phyloP scores from a whole-genome alignment of 495 filamentous ascomycete species.

The Hyaloscypha hepaticicola region DNA sequence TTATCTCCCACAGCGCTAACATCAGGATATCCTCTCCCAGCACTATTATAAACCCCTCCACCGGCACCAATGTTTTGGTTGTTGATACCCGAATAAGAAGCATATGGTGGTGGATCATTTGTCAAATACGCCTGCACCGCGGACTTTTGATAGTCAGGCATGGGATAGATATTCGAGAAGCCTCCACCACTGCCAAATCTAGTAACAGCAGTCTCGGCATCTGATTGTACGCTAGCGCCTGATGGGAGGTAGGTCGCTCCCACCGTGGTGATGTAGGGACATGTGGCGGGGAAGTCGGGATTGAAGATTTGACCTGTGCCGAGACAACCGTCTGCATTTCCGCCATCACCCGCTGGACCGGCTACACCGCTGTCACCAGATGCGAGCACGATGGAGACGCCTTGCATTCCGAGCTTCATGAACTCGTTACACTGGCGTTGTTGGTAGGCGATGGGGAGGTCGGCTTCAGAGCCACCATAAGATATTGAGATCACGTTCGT shows the following conservation, averaged over 20 bases:
- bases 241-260: conserved; percentile 40
- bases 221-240: conserved; percentile 19
- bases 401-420: conserved; percentile 44
- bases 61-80: conserved; percentile 6
- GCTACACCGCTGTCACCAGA: conserved; percentile 43
- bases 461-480: conserved; percentile 53
- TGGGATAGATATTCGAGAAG: conserved; percentile 64
- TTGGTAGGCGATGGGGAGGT: conserved; percentile 49
- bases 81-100: conserved; percentile 38
- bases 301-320: conserved; percentile 30
- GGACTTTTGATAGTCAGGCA: conserved; percentile 54
- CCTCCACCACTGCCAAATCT: conserved; percentile 53
- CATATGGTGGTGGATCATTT: conserved; percentile 38
- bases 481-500: conserved; percentile 62
- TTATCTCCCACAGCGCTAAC: conserved; percentile 55
- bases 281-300: conserved; percentile 41
- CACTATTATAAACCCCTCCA: conserved; percentile 42
- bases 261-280: conserved; percentile 49
- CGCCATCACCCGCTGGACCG: conserved; percentile 38
- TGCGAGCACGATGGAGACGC: conserved; percentile 37
- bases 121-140: conserved; percentile 52
- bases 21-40: conserved; percentile 35
- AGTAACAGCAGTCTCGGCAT: conserved; percentile 35
- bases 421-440: conserved; percentile 25
- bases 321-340: conserved; percentile 11